Percentiles rank a stretch among this genome's conserved stretches.
Conservation (phyloP, 345 rosid genomes). For the Pistacia atlantica region DNA sequence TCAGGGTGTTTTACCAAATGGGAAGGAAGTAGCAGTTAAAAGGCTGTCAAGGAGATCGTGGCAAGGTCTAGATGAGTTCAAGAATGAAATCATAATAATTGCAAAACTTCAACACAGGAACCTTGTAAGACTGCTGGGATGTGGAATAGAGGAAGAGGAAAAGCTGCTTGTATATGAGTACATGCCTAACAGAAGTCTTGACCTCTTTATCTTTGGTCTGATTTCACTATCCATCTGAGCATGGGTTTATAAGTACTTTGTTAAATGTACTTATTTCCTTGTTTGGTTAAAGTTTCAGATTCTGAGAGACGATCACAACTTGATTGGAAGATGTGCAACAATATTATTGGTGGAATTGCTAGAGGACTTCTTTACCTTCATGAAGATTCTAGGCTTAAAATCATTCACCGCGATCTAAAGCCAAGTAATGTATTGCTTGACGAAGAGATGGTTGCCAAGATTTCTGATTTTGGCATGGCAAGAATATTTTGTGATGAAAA, state of each 20-base stretch:
- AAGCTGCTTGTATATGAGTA: constrained; percentile 44
- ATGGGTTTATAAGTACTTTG: background rate
- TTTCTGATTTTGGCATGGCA: constrained; percentile 53
- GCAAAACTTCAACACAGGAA: constrained; percentile 45
- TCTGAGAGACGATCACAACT: constrained; percentile 24
- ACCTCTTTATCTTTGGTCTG: constrained; percentile 40
- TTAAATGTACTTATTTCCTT: background rate
- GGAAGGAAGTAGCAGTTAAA: constrained; percentile 41
- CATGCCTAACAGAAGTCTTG: constrained; percentile 50
- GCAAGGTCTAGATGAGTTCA: constrained; percentile 42
- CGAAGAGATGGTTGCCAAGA: constrained; percentile 43
- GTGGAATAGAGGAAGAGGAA: constrained; percentile 37
- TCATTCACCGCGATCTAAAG: constrained; percentile 54
- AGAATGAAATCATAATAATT: constrained; percentile 42
- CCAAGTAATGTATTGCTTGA: constrained; percentile 51
- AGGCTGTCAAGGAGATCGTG: constrained; percentile 37
- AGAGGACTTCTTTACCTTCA: constrained; percentile 53
- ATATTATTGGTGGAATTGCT: constrained; percentile 43
- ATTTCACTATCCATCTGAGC: background rate
- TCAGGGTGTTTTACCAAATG: constrained; percentile 34
- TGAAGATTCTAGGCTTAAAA: constrained; percentile 45
- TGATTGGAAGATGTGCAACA: constrained; percentile 41
- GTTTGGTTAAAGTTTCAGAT: constrained; percentile 21
- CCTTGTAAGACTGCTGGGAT: constrained; percentile 44
- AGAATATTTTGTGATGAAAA: constrained; percentile 29